A percentile compares a stretch with the other conserved stretches of the same genome.
Evolutionary conservation across 768 basidiomycete species (phyloP).

Genomic region (Saitozyma sp.): DNA sequence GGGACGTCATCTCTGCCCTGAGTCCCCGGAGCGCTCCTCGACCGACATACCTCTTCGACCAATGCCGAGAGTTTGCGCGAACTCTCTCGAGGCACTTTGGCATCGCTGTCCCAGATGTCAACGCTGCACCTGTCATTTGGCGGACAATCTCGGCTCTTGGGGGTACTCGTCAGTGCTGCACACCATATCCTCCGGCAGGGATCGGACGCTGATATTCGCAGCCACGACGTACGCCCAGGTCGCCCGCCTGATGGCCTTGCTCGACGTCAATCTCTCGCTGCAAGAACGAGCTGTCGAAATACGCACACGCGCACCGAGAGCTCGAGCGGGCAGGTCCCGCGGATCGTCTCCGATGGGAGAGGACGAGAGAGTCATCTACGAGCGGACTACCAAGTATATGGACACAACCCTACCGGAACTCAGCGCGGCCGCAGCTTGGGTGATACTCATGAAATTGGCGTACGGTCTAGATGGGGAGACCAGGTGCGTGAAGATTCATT

Average conservation of each 20-base stretch:
- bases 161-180: constrained; percentile 57
- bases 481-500: constrained; percentile 56
- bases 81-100: constrained; percentile 61
- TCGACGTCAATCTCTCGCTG: constrained; percentile 33
- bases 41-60: constrained; percentile 61
- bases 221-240: constrained; percentile 36
- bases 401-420: constrained; percentile 62
- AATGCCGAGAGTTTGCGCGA: constrained; percentile 65
- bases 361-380: constrained; percentile 21
- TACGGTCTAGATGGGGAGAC: constrained; percentile 75
- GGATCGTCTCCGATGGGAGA: not conserved
- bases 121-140: constrained; percentile 77
- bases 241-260: constrained; percentile 23
- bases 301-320: constrained; percentile 59
- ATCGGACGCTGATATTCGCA: constrained; percentile 13
- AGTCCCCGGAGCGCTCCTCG: constrained; percentile 57
- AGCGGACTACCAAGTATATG: constrained; percentile 64
- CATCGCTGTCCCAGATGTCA: constrained; percentile 70
- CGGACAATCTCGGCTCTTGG: constrained; percentile 66
- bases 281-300: constrained; percentile 57
- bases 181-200: not conserved
- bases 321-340: not conserved
- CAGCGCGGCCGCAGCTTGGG: constrained; percentile 61
- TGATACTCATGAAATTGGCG: constrained; percentile 77
- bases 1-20: constrained; percentile 65